Evolutionary conservation across 2,329 filamentous ascomycete genomes (phyloP), one percentile per base, ranked within the genome.

Genomic region (Cladosporium halotolerans): DNA sequence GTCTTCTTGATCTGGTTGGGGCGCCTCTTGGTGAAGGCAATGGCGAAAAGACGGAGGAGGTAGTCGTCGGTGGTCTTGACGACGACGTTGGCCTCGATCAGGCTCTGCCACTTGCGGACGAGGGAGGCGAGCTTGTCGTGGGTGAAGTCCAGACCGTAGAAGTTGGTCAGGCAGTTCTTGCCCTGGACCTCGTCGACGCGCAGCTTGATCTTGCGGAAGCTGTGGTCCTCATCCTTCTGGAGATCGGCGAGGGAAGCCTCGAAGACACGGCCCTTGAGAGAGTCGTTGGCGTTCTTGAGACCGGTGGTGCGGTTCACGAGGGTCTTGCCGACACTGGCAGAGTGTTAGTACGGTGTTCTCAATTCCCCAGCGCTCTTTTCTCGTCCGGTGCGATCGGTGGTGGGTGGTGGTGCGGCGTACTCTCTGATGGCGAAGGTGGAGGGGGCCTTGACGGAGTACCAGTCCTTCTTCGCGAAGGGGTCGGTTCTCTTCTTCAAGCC

Each of bases 1-100:
- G 93, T 99, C 88, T 97, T 99, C 88, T 96, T 96, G 83, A 99
- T 92, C 84, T 99, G 93, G 83, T 97, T 99, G 69, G 89, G 90
- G 72, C 93, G 87, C 77, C 90, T 84, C 88, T 97, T 97, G 78
- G 93, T 99, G 84, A 99, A 99, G 68, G 89, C 93, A 68, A 99
- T 99, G 75, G 89, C 89, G 81, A 99, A 99, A 68, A 99, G 86
- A 71, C 93, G 89, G 79, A 99, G 84, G 74, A 97, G 91, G 83
- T 99, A 97, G 79, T 99, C 93, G 74, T 99, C 93, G 74, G 93
- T 97, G 70, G 93, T 97, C 88, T 97, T 97, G 82, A 99, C 91
- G 65, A 95, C 96, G 72, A 97, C 85, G 77, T 99, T 99, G 82
- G 93, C 93, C 85, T 99, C 93, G 68, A 99, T 97, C 72, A 99